Conservation (phyloP, 148 eudicot species). For the Fagopyrum tataricum region DNA sequence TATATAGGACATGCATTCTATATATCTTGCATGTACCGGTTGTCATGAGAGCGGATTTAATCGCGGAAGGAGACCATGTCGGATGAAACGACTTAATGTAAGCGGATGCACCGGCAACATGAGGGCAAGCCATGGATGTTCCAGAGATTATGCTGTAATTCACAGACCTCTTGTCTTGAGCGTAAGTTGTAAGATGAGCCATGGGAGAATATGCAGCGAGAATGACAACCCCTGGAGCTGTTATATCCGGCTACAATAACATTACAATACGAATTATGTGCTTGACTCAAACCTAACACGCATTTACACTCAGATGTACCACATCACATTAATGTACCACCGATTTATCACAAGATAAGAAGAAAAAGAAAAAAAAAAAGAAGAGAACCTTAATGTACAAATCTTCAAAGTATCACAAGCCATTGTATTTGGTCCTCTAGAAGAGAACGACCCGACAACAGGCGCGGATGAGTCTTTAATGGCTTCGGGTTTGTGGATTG, state of each 20-base stretch:
- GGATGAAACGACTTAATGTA: constrained; percentile 53
- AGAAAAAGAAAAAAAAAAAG: background rate
- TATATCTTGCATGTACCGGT: constrained; percentile 28
- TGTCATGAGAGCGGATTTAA: constrained; percentile 69
- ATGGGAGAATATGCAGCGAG: constrained; percentile 49
- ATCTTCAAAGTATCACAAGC: constrained; percentile 28
- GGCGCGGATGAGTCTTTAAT: constrained; percentile 28
- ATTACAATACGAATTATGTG: background rate
- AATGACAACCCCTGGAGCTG: constrained; percentile 59
- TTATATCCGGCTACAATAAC: constrained; percentile 49
- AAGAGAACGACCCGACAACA: constrained; percentile 26
- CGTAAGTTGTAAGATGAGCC: background rate
- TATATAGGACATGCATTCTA: background rate
- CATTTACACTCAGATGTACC: too few relatives aligned
- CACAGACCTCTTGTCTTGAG: constrained; percentile 22
- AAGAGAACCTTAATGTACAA: too few relatives aligned
- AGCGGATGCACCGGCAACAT: constrained; percentile 56
- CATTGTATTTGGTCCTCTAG: constrained; percentile 28
- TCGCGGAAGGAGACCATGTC: constrained; percentile 59
- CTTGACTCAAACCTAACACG: too few relatives aligned
- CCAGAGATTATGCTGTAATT: constrained; percentile 37
- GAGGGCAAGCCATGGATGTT: constrained; percentile 76
- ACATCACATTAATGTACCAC: too few relatives aligned
- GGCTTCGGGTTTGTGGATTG: constrained; percentile 26
- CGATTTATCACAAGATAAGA: too few relatives aligned